Percentiles rank a stretch among this genome's conserved stretches.
phyloP scores from a whole-genome alignment of 116 monocot genomes.

The Trichopus zeylanicus region DNA sequence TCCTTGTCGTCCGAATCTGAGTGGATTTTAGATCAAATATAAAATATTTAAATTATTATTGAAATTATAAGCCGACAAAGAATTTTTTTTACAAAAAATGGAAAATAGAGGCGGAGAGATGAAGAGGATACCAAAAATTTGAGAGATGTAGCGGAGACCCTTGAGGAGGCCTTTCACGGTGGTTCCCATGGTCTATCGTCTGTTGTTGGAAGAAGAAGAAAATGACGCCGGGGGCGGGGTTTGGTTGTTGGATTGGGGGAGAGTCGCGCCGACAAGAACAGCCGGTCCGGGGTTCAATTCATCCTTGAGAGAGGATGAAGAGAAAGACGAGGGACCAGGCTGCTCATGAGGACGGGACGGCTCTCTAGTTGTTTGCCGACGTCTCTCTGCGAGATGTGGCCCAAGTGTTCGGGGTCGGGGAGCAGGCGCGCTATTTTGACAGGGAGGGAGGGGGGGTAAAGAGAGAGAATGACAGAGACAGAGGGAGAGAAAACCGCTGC shows the following conservation, averaged over 20 bases:
- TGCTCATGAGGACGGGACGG: not conserved
- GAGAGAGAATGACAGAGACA: too few relatives aligned
- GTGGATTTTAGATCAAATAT: not conserved
- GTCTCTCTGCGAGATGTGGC: not conserved
- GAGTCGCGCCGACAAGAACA: too few relatives aligned
- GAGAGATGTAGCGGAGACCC: constrained; percentile 58
- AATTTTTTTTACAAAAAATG: too few relatives aligned
- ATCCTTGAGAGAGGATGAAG: too few relatives aligned
- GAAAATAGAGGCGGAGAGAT: too few relatives aligned
- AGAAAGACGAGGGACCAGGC: not conserved
- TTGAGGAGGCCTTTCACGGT: constrained; percentile 57
- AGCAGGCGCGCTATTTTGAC: not conserved
- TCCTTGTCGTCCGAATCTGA: constrained; percentile 18
- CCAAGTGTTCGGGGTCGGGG: not conserved
- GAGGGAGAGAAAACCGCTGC: too few relatives aligned
- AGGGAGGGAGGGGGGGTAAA: too few relatives aligned
- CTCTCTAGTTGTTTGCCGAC: not conserved
- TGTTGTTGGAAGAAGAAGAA: too few relatives aligned
- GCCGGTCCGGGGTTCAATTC: too few relatives aligned
- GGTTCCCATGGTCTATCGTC: constrained; percentile 1
- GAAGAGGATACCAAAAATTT: constrained; percentile 45
- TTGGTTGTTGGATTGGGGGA: too few relatives aligned
- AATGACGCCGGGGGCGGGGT: too few relatives aligned
- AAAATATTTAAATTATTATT: not conserved
- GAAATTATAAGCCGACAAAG: too few relatives aligned